Percentiles rank a stretch among this genome's conserved stretches.
Evolutionary conservation across 2,329 filamentous ascomycete genomes (phyloP).

Genomic region (Colletotrichum eleusines): DNA sequence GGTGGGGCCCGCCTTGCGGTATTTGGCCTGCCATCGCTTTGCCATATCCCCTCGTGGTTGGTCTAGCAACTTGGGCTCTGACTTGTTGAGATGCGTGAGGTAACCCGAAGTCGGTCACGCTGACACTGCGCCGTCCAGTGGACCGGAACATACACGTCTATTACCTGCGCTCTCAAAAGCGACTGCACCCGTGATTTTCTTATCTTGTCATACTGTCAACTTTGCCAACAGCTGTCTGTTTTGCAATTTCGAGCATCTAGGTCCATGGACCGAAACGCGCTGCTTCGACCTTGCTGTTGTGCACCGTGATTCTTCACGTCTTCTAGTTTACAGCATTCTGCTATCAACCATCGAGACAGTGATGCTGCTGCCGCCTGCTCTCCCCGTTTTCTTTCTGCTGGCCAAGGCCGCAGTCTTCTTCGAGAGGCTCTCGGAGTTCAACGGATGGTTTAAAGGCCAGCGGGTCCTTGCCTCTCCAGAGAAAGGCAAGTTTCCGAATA

Average conservation of each 20-base stretch:
- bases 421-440: not conserved
- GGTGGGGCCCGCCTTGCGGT: not conserved
- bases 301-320: not conserved
- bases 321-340: not conserved
- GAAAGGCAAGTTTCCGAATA: conserved; percentile 20
- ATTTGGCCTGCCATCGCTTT: conserved; percentile 7
- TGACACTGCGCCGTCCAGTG: conserved; percentile 5
- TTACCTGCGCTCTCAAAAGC: not conserved
- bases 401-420: not conserved
- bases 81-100: conserved; percentile 6
- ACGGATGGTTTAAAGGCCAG: not conserved
- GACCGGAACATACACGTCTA: not conserved
- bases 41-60: conserved; percentile 31
- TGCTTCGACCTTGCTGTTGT: not conserved
- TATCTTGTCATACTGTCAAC: not conserved
- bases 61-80: not conserved
- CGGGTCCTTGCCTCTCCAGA: conserved; percentile 5
- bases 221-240: too few species aligned
- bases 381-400: not conserved
- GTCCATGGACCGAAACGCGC: not conserved
- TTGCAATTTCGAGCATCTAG: not conserved
- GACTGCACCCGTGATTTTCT: not conserved
- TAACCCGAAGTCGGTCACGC: not conserved
- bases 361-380: not conserved
- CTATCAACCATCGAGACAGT: not conserved